Conservation (phyloP, 1,284 basidiomycete species). For the Malassezia pachydermatis region DNA sequence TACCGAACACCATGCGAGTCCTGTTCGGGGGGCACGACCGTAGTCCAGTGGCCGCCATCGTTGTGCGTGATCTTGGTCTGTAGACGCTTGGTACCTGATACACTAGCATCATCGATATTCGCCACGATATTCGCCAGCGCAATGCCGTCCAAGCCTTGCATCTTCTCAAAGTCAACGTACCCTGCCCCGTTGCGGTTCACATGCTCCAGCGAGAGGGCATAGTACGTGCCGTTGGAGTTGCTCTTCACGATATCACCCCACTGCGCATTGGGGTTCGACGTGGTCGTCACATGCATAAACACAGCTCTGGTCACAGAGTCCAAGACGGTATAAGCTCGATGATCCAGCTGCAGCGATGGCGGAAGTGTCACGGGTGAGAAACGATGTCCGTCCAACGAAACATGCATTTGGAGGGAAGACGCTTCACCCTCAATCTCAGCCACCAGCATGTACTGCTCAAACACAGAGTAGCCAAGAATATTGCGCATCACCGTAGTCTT, state of each 20-base stretch:
- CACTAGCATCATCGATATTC: slow-evolving; percentile 65
- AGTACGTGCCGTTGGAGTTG: slow-evolving; percentile 97
- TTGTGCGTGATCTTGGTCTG: slow-evolving; percentile 89
- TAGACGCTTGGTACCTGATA: slow-evolving; percentile 66
- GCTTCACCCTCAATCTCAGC: slow-evolving; percentile 59
- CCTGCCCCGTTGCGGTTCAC: slow-evolving; percentile 79
- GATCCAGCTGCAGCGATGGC: slow-evolving; percentile 72
- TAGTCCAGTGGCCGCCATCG: slow-evolving; percentile 86
- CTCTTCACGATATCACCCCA: slow-evolving; percentile 89
- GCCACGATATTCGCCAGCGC: slow-evolving; percentile 81
- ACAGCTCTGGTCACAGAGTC: slow-evolving; percentile 86
- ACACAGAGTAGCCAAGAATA: slow-evolving; percentile 89
- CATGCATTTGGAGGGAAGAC: slow-evolving; percentile 56
- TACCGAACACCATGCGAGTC: slow-evolving; percentile 73
- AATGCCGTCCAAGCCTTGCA: slow-evolving; percentile 88
- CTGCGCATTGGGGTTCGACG: slow-evolving; percentile 57
- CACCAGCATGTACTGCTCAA: slow-evolving; percentile 87
- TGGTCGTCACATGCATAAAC: slow-evolving; percentile 87
- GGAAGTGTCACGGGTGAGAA: slow-evolving; percentile 84
- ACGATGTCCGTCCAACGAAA: slow-evolving; percentile 75
- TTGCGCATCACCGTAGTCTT: slow-evolving; percentile 65
- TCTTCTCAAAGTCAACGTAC: slow-evolving; percentile 96
- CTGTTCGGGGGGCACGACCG: slow-evolving; percentile 60
- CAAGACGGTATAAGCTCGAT: slow-evolving; percentile 82
- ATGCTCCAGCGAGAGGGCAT: slow-evolving; percentile 69